These are phyloP conservation scores for Batkoa obscura DNA, from an alignment of 371 early-diverging fungal species.

Conservation along the genomic window DNA sequence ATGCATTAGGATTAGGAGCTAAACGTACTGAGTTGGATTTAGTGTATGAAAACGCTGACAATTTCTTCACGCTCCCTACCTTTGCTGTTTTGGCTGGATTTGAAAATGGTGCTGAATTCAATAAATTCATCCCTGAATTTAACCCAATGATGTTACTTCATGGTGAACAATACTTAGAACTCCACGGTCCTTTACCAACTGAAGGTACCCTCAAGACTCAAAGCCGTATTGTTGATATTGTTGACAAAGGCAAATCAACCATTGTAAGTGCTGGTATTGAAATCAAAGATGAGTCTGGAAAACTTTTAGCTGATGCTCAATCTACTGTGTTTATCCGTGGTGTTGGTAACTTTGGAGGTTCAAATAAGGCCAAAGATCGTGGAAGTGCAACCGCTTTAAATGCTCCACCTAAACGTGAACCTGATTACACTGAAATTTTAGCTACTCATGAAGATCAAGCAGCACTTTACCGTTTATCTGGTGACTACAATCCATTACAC, in stretches of 20 bases:
- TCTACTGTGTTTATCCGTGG: slow-evolving; percentile 88
- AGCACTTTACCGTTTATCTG: slow-evolving; percentile 81
- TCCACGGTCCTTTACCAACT: slow-evolving; percentile 68
- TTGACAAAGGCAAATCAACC: slow-evolving; percentile 92
- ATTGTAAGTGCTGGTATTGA: slow-evolving; percentile 60
- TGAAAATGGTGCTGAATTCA: slow-evolving; percentile 37
- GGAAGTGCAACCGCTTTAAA: slow-evolving; percentile 56
- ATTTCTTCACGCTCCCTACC: slow-evolving; percentile 72
- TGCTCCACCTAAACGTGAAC: slow-evolving; percentile 60
- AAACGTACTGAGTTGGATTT: slow-evolving; percentile 61
- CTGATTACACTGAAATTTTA: slow-evolving; percentile 55
- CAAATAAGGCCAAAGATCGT: slow-evolving; percentile 48
- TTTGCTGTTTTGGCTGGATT: slow-evolving; percentile 84
- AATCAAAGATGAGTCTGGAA: slow-evolving; percentile 55
- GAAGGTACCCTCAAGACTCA: slow-evolving; percentile 53
- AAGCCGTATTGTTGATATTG: slow-evolving; percentile 67
- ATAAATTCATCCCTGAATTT: slow-evolving; percentile 64
- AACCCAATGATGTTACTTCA: slow-evolving; percentile 96
- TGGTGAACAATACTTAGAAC: slow-evolving; percentile 86
- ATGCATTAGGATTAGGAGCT: slow-evolving; percentile 85
- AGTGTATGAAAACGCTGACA: slow-evolving; percentile 73
- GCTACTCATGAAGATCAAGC: slow-evolving; percentile 83
- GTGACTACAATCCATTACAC: slow-evolving; percentile 83
- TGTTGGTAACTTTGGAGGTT: slow-evolving; percentile 74
- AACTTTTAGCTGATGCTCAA: slow-evolving; percentile 67